phyloP scores from a whole-genome alignment of 768 basidiomycete species.

The Pulveroboletus sp. region DNA sequence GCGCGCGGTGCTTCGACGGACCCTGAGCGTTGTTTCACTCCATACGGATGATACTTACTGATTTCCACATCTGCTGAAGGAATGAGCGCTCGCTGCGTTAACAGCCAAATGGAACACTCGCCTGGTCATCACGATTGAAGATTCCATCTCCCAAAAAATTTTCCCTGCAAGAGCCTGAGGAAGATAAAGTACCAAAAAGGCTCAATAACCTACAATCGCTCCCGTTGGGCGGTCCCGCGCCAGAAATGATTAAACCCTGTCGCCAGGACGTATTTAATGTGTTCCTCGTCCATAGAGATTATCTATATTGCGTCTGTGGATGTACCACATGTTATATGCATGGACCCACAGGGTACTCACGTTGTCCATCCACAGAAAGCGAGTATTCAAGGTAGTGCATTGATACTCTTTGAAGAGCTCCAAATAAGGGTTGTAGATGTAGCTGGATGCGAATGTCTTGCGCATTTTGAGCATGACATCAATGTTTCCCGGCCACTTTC shows the following conservation, averaged over 20 bases:
- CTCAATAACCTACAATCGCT: slow-evolving; percentile 50
- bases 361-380: slow-evolving; percentile 66
- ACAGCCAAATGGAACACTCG: slow-evolving; percentile 25
- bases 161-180: slow-evolving; percentile 30
- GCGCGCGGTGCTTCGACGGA: slow-evolving; percentile 51
- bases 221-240: slow-evolving; percentile 60
- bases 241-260: slow-evolving; percentile 67
- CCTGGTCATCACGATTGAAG: slow-evolving; percentile 74
- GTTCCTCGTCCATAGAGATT: slow-evolving; percentile 71
- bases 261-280: slow-evolving; percentile 58
- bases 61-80: slow-evolving; percentile 53
- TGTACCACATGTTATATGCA: not conserved
- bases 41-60: slow-evolving; percentile 35
- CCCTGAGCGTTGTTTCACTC: slow-evolving; percentile 2
- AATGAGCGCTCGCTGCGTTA: slow-evolving; percentile 3
- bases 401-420: slow-evolving; percentile 66
- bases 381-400: slow-evolving; percentile 64
- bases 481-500: slow-evolving; percentile 77
- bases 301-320: slow-evolving; percentile 39
- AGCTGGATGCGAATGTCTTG: slow-evolving; percentile 52
- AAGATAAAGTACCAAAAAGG: not conserved
- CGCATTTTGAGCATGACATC: slow-evolving; percentile 60
- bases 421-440: slow-evolving; percentile 61
- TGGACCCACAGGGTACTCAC: slow-evolving; percentile 42
- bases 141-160: slow-evolving; percentile 69